phyloP scores from a whole-genome alignment of 164 flowering plant species.

The Paratinospora sagittata region DNA sequence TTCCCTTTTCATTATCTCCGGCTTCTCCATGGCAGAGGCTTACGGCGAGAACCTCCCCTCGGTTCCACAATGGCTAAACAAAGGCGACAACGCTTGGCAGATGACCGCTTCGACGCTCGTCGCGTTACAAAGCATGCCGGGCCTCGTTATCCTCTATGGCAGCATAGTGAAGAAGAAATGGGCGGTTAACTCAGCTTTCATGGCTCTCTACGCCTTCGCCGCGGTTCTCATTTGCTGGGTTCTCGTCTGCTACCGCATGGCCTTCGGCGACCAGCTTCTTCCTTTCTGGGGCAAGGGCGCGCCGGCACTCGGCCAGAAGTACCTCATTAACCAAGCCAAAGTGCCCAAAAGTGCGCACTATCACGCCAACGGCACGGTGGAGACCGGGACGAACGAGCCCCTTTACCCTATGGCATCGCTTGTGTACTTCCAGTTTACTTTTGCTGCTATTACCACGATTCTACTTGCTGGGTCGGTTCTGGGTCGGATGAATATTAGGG shows the following conservation, averaged over 20 bases:
- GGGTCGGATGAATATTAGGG: too few relatives aligned
- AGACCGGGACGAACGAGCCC: conserved; percentile 5
- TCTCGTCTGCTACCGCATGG: conserved; percentile 15
- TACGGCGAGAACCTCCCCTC: too few relatives aligned
- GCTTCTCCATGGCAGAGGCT: too few relatives aligned
- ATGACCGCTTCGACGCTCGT: conserved; percentile 18
- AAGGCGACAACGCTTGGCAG: conserved; percentile 28
- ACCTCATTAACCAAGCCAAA: neutral
- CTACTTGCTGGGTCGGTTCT: too few relatives aligned
- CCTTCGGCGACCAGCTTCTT: conserved; percentile 19
- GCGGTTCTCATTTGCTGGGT: conserved; percentile 20
- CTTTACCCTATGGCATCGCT: conserved; percentile 18
- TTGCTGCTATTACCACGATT: too few relatives aligned
- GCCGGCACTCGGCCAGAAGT: conserved; percentile 12
- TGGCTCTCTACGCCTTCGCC: conserved; percentile 23
- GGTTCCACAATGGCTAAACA: too few relatives aligned
- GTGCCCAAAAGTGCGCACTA: conserved; percentile 9
- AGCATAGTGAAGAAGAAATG: conserved; percentile 22
- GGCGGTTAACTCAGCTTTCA: conserved; percentile 23
- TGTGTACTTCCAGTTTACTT: too few relatives aligned
- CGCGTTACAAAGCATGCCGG: conserved; percentile 19
- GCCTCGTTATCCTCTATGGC: too few relatives aligned
- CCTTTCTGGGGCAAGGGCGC: conserved; percentile 24
- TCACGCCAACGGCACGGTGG: neutral
- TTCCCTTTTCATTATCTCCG: too few relatives aligned